These are phyloP conservation scores for Lachnellula occidentalis DNA, from an alignment of 2,329 filamentous ascomycete species.

Conservation along the genomic window DNA sequence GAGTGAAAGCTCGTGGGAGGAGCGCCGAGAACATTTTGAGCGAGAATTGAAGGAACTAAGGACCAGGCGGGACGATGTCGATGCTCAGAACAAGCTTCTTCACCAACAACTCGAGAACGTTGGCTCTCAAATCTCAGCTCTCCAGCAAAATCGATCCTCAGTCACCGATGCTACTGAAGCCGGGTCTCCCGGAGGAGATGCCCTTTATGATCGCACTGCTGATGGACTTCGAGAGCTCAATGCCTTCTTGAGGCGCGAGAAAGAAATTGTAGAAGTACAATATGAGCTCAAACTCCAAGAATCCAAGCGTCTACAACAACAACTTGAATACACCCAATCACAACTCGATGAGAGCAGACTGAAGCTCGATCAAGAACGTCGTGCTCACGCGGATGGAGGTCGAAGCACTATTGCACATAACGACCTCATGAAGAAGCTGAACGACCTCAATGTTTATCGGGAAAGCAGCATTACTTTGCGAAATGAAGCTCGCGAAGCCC, in stretches of 20 bases:
- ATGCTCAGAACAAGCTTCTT: constrained; percentile 83
- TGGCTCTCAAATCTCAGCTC: constrained; percentile 67
- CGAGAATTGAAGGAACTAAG: constrained; percentile 76
- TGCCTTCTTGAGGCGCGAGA: constrained; percentile 85
- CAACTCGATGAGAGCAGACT: constrained; percentile 86
- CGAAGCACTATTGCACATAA: constrained; percentile 74
- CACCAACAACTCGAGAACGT: constrained; percentile 85
- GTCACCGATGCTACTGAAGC: constrained; percentile 47
- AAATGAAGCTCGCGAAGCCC: constrained; percentile 75
- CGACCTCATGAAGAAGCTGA: constrained; percentile 89
- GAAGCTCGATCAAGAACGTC: constrained; percentile 86
- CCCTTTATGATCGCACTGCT: constrained; percentile 52
- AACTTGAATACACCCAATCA: constrained; percentile 78
- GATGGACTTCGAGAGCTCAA: constrained; percentile 87
- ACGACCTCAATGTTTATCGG: constrained; percentile 91
- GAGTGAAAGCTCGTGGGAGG: constrained; percentile 82
- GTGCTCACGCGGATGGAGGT: constrained; percentile 66
- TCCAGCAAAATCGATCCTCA: constrained; percentile 69
- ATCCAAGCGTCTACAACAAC: constrained; percentile 80
- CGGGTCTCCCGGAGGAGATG: constrained; percentile 32
- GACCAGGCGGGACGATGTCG: constrained; percentile 73
- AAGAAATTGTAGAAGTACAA: constrained; percentile 97
- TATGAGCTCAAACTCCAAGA: constrained; percentile 86
- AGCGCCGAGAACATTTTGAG: constrained; percentile 74
- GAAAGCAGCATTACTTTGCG: constrained; percentile 91